These are phyloP conservation scores for Trapa incisa DNA, from an alignment of 345 rosid genomes.

Conservation along the genomic window DNA sequence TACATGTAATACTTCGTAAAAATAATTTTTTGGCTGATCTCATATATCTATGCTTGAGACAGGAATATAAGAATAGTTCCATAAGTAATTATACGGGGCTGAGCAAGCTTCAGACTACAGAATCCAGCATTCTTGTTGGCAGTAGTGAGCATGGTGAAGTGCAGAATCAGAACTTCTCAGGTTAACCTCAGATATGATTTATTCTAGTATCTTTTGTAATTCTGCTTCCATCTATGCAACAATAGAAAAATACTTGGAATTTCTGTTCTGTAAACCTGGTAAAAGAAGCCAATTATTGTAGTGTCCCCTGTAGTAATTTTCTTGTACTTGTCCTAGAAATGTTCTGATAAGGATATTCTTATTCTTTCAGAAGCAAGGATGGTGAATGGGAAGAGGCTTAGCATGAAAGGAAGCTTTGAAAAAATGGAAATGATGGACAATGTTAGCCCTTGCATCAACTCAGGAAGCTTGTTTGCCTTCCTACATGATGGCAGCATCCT, in stretches of 20 bases:
- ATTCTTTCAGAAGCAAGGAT: too few relatives aligned
- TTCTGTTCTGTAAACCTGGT: too few relatives aligned
- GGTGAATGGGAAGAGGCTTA: too few relatives aligned
- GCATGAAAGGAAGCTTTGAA: conserved; percentile 36
- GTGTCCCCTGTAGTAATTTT: too few relatives aligned
- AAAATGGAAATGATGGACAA: conserved; percentile 49
- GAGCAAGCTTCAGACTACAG: conserved; percentile 14
- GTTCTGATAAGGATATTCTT: too few relatives aligned
- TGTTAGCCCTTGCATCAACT: conserved; percentile 65
- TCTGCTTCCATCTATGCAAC: too few relatives aligned
- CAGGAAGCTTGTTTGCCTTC: conserved; percentile 61
- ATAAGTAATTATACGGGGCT: conserved; percentile 15
- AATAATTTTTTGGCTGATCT: not conserved
- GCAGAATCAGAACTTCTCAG: conserved; percentile 43
- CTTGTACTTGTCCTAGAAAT: too few relatives aligned
- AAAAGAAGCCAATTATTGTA: too few relatives aligned
- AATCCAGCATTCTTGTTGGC: conserved; percentile 24
- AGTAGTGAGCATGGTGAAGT: conserved; percentile 39
- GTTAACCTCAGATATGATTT: conserved; percentile 16
- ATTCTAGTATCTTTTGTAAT: not conserved
- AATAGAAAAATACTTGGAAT: too few relatives aligned
- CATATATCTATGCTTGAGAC: conserved; percentile 14
- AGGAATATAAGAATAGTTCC: conserved; percentile 25
- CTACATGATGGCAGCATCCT: conserved; percentile 56
- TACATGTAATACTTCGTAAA: not conserved